Conservation (phyloP, 106 monocot genomes). For the Agapanthus africanus region DNA sequence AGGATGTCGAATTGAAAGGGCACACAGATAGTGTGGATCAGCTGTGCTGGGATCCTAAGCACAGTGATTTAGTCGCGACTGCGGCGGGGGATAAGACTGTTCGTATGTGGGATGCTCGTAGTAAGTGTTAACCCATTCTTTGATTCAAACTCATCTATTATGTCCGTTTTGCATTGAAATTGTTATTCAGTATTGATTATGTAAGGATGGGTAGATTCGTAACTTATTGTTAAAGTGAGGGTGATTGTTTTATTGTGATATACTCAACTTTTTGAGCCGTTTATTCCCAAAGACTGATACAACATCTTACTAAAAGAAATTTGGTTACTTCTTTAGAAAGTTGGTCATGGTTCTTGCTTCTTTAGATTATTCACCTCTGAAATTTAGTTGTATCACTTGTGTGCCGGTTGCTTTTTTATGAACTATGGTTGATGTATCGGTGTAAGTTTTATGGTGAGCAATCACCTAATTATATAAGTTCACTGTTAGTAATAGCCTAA, state of each 20-base stretch:
- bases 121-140: slow-evolving; percentile 47
- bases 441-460: background rate
- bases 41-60: slow-evolving; percentile 97
- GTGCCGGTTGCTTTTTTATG: too few species aligned
- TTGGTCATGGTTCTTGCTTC: too few species aligned
- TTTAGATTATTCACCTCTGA: too few species aligned
- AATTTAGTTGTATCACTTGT: too few species aligned
- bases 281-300: too few species aligned
- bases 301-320: too few species aligned
- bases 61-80: slow-evolving; percentile 83
- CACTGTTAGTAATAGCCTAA: too few species aligned
- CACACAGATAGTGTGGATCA: slow-evolving; percentile 98
- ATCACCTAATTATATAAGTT: background rate
- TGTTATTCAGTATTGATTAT: background rate
- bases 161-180: background rate
- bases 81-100: slow-evolving; percentile 94
- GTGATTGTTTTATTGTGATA: background rate
- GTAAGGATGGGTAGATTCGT: too few species aligned
- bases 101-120: slow-evolving; percentile 96
- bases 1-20: slow-evolving; percentile 92
- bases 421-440: too few species aligned
- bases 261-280: too few species aligned
- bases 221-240: too few species aligned
- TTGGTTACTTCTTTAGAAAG: too few species aligned
- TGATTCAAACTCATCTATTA: background rate